Percentiles rank a stretch among this genome's conserved stretches.
phyloP scores from a whole-genome alignment of 768 basidiomycete species.

The Pleurotus salmoneostramineus region DNA sequence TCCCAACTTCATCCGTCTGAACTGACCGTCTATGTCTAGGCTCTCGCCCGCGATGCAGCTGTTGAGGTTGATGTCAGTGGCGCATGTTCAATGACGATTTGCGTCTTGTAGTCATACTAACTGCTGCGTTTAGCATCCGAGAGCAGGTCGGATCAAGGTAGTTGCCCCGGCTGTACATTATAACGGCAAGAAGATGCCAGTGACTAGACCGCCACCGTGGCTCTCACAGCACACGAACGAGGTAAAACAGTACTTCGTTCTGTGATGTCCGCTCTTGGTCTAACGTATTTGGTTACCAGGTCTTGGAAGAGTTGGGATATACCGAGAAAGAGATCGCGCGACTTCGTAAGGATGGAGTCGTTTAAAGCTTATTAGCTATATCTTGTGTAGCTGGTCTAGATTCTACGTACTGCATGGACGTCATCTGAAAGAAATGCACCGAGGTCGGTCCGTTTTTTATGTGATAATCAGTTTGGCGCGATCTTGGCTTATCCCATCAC shows the following conservation, averaged over 20 bases:
- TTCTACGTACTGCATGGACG: not conserved
- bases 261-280: slow-evolving; percentile 3
- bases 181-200: slow-evolving; percentile 74
- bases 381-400: not conserved
- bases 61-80: slow-evolving; percentile 72
- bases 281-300: slow-evolving; percentile 23
- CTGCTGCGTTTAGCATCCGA: slow-evolving; percentile 50
- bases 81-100: slow-evolving; percentile 6
- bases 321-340: slow-evolving; percentile 11
- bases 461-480: slow-evolving; percentile 7
- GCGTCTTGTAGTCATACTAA: slow-evolving; percentile 19
- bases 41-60: slow-evolving; percentile 68
- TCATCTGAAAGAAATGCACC: slow-evolving; percentile 2
- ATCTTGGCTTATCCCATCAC: slow-evolving; percentile 7
- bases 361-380: not conserved
- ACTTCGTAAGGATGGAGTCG: not conserved
- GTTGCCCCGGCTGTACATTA: slow-evolving; percentile 81
- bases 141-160: slow-evolving; percentile 73
- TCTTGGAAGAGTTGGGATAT: slow-evolving; percentile 36
- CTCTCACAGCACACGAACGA: slow-evolving; percentile 81
- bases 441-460: slow-evolving; percentile 7
- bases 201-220: slow-evolving; percentile 80
- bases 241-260: slow-evolving; percentile 29
- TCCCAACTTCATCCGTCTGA: too few relatives aligned
- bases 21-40: slow-evolving; percentile 32